Evolutionary conservation across 2,329 filamentous ascomycete genomes (phyloP).

Genomic region (Coniochaeta prunicola): DNA sequence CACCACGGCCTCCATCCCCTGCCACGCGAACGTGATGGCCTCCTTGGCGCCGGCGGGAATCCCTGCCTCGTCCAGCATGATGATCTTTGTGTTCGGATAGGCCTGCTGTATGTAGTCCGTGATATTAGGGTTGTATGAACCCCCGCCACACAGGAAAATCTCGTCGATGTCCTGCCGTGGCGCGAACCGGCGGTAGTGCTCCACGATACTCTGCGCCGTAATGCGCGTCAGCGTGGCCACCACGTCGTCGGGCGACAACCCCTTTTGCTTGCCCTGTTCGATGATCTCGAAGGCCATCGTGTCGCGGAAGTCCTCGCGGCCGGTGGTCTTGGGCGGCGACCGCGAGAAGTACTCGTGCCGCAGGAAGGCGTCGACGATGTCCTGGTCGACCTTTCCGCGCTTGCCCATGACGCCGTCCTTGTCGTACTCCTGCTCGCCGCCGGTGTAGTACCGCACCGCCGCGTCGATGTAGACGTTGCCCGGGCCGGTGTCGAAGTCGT

Average conservation of each 20-base stretch:
- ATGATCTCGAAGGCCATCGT: not conserved
- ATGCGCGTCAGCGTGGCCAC: not conserved
- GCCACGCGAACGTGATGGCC: not conserved
- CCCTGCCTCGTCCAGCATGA: not conserved
- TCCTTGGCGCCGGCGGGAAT: not conserved
- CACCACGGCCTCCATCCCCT: not conserved
- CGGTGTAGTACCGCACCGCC: not conserved
- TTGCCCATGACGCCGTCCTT: not conserved
- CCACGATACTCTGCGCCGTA: conserved; percentile 8
- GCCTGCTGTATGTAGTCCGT: not conserved
- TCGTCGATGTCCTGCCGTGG: not conserved
- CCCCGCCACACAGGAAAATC: not conserved
- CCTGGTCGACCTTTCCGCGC: not conserved
- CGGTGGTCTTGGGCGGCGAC: not conserved
- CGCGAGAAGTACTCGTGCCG: not conserved
- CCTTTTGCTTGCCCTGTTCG: not conserved
- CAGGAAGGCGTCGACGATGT: not conserved
- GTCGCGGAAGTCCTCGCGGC: not conserved
- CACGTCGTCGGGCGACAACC: not conserved
- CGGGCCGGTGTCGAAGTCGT: not conserved
- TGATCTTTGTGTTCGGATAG: not conserved
- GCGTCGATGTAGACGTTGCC: not conserved
- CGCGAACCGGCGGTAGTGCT: conserved; percentile 16
- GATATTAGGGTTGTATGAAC: not conserved
- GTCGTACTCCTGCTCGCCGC: not conserved